These are phyloP conservation scores for Malus hybrid DNA, from an alignment of 331 rosid species.

Conservation along the genomic window DNA sequence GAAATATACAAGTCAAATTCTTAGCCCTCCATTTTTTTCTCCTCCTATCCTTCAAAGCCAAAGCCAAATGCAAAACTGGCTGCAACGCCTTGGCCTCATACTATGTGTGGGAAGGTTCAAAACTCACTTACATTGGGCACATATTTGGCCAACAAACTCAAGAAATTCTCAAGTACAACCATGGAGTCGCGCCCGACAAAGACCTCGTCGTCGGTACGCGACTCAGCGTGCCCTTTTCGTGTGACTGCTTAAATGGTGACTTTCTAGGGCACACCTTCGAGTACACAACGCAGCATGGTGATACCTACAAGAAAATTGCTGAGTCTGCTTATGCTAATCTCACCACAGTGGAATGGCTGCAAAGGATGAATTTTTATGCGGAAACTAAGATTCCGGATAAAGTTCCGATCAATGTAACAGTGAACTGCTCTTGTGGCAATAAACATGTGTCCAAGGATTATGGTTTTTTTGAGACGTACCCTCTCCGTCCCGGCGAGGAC, in stretches of 20 bases:
- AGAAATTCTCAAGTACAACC: conserved; percentile 48
- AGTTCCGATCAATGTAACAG: conserved; percentile 33
- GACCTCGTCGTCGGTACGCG: conserved; percentile 17
- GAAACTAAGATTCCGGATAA: conserved; percentile 13
- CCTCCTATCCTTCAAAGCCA: conserved; percentile 5
- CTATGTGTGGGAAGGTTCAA: conserved; percentile 21
- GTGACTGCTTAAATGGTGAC: conserved; percentile 45
- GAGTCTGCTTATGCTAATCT: conserved; percentile 26
- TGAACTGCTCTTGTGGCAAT: conserved; percentile 59
- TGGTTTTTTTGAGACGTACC: conserved; percentile 58
- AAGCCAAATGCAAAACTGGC: conserved; percentile 38
- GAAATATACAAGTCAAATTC: background rate
- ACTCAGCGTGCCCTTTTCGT: conserved; percentile 54
- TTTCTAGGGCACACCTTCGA: conserved; percentile 44
- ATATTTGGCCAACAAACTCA: conserved; percentile 16
- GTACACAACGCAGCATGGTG: conserved; percentile 13
- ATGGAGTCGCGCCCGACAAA: conserved; percentile 21
- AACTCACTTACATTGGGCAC: conserved; percentile 28
- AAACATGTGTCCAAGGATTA: conserved; percentile 34
- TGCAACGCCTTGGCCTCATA: conserved; percentile 57
- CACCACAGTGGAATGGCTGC: conserved; percentile 34
- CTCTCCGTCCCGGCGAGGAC: conserved; percentile 34
- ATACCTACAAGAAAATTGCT: conserved; percentile 37
- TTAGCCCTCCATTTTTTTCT: conserved; percentile 9
- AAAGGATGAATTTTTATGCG: conserved; percentile 12